A percentile compares a stretch with the other conserved stretches of the same genome.
Evolutionary conservation across 2,329 filamentous ascomycete genomes (phyloP).

Genomic region (Hymenoscyphus repandus): DNA sequence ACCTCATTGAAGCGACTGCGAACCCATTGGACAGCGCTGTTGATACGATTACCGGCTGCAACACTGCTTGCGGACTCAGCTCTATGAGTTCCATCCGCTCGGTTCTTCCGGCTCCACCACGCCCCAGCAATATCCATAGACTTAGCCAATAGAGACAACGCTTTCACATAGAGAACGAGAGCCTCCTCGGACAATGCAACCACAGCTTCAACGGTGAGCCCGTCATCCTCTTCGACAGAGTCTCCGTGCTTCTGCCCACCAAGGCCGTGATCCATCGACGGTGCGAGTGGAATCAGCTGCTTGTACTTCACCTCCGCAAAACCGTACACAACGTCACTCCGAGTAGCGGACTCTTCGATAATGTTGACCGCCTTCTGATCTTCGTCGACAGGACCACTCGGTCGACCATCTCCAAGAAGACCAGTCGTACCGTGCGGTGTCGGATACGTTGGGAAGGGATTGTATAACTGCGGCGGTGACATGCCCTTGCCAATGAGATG

Average conservation of each 20-base stretch:
- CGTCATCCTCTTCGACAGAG: conserved; percentile 58
- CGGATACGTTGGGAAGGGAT: conserved; percentile 80
- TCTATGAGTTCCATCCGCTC: conserved; percentile 50
- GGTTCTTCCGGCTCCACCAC: conserved; percentile 82
- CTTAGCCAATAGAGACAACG: conserved; percentile 80
- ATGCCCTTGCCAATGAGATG: conserved; percentile 55
- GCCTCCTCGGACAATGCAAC: conserved; percentile 90
- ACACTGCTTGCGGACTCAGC: conserved; percentile 37
- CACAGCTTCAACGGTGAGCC: conserved; percentile 78
- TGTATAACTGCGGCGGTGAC: conserved; percentile 72
- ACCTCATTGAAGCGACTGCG: conserved; percentile 94
- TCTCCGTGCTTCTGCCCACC: conserved; percentile 54
- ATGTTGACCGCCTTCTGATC: conserved; percentile 72
- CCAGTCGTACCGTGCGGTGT: conserved; percentile 55
- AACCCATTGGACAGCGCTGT: conserved; percentile 93
- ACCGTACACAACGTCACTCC: conserved; percentile 93
- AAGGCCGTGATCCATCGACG: conserved; percentile 67
- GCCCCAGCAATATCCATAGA: conserved; percentile 91
- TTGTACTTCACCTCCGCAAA: conserved; percentile 99
- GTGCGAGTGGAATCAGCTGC: conserved; percentile 85
- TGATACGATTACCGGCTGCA: conserved; percentile 62
- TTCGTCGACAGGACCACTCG: conserved; percentile 62
- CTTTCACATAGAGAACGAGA: conserved; percentile 92
- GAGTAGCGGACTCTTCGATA: conserved; percentile 87
- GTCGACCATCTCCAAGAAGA: conserved; percentile 63